phyloP scores from a whole-genome alignment of 352 stramenopile genomes.

The Phytophthora pinifolia region DNA sequence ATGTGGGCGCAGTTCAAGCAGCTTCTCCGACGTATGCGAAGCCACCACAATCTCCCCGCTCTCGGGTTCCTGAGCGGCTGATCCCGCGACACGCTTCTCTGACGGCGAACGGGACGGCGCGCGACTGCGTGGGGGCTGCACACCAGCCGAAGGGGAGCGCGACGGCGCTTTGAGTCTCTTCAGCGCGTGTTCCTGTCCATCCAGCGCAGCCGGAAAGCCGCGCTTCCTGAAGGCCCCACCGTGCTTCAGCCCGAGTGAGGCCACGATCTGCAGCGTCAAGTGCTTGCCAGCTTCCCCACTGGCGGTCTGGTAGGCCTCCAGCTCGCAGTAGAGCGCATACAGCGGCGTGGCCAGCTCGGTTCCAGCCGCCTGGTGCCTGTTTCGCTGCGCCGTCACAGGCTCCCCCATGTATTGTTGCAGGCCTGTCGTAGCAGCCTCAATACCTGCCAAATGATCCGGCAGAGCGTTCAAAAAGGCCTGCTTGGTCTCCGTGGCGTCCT shows the following conservation, averaged over 20 bases:
- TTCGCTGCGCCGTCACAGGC: slow-evolving; percentile 41
- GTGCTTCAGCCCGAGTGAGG: slow-evolving; percentile 29
- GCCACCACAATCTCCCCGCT: slow-evolving; percentile 44
- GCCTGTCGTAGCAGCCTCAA: slow-evolving; percentile 58
- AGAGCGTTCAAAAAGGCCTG: slow-evolving; percentile 59
- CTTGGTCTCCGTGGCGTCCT: slow-evolving; percentile 57
- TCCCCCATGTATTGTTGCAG: slow-evolving; percentile 66
- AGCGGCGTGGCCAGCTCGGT: slow-evolving; percentile 51
- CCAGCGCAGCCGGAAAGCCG: slow-evolving; percentile 35
- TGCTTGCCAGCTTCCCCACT: slow-evolving; percentile 47
- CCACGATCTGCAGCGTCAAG: slow-evolving; percentile 54
- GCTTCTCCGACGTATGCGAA: slow-evolving; percentile 41
- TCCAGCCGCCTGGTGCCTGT: slow-evolving; percentile 44
- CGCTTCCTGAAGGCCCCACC: slow-evolving; percentile 31
- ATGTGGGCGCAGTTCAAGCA: slow-evolving; percentile 45
- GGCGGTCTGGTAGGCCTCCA: slow-evolving; percentile 66
- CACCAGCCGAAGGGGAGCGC: slow-evolving; percentile 30
- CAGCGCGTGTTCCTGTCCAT: slow-evolving; percentile 17
- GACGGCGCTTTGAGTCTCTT: slow-evolving; percentile 56
- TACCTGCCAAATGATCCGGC: slow-evolving; percentile 45
- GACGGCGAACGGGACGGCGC: slow-evolving; percentile 60
- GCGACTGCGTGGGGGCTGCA: slow-evolving; percentile 10
- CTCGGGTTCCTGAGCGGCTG: slow-evolving; percentile 24
- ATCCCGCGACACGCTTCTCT: slow-evolving; percentile 23
- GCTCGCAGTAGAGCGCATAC: slow-evolving; percentile 72